A percentile compares a stretch with the other conserved stretches of the same genome.
Evolutionary conservation across 306 rosid species (phyloP).

Genomic region (Cicer pinnatifidum): DNA sequence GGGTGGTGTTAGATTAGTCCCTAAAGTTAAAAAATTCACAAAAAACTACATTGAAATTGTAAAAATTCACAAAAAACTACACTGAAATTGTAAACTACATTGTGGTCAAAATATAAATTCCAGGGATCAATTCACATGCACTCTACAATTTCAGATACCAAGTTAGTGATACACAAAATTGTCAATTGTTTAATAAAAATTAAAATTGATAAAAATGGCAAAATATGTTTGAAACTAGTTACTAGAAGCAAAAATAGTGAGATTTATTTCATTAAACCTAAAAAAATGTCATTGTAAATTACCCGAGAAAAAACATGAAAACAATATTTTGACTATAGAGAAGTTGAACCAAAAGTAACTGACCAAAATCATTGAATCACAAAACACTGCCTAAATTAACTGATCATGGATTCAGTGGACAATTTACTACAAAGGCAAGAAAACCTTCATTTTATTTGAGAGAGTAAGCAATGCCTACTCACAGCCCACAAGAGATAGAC

Average conservation of each 20-base stretch:
- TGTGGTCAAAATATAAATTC: not conserved
- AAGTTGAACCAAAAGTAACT: not conserved
- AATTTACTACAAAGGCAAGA: not conserved
- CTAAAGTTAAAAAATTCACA: not conserved
- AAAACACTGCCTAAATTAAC: slow-evolving; percentile 3
- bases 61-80: not conserved
- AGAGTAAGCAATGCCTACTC: not conserved
- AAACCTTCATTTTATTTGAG: not conserved
- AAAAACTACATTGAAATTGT: not conserved
- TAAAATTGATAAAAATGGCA: not conserved
- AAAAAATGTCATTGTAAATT: not conserved
- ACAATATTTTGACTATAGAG: not conserved
- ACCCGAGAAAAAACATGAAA: not conserved
- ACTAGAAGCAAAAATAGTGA: not conserved
- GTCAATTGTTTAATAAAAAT: not conserved
- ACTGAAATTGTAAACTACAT: not conserved
- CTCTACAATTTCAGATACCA: not conserved
- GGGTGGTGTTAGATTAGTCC: not conserved
- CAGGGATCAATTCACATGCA: not conserved
- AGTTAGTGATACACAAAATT: too few relatives aligned
- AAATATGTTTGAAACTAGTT: not conserved
- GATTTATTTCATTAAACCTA: not conserved
- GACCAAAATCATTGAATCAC: not conserved
- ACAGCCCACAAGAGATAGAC: not conserved
- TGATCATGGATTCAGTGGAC: not conserved